These are phyloP conservation scores for Trametes pubescens DNA, from an alignment of 1,284 basidiomycete species.

Conservation along the genomic window DNA sequence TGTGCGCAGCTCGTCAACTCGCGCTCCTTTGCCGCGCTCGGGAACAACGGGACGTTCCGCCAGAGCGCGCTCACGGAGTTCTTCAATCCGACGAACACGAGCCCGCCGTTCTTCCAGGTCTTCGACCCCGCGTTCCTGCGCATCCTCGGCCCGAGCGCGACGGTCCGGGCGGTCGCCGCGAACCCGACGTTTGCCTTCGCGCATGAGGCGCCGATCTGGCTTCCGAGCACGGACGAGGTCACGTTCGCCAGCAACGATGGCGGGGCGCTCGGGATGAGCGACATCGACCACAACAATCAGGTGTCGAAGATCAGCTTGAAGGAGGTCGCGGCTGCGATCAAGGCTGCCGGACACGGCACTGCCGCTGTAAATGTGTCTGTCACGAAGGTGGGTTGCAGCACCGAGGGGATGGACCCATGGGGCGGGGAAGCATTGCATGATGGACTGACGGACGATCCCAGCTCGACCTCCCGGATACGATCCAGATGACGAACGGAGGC, in stretches of 20 bases:
- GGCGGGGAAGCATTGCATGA: neutral
- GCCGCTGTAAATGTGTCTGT: conserved; percentile 61
- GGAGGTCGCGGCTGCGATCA: conserved; percentile 43
- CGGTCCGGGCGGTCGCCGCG: conserved; percentile 64
- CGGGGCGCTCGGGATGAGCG: conserved; percentile 50
- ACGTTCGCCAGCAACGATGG: conserved; percentile 59
- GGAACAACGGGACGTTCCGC: conserved; percentile 43
- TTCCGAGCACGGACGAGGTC: conserved; percentile 65
- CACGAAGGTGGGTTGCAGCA: conserved; percentile 53
- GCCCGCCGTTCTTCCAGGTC: conserved; percentile 73
- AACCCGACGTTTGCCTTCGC: conserved; percentile 71
- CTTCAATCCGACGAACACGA: conserved; percentile 52
- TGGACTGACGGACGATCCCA: conserved; percentile 32
- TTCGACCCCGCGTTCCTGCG: conserved; percentile 67
- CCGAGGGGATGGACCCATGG: neutral
- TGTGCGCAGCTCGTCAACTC: conserved; percentile 42
- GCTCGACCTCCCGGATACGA: conserved; percentile 55
- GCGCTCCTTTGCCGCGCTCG: conserved; percentile 42
- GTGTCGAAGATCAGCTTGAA: conserved; percentile 48
- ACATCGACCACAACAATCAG: conserved; percentile 53
- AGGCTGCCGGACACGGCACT: conserved; percentile 40
- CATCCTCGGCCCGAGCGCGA: conserved; percentile 66
- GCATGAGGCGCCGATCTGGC: conserved; percentile 78
- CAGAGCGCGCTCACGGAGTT: conserved; percentile 35
- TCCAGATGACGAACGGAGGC: conserved; percentile 81